Evolutionary conservation across 495 filamentous ascomycete genomes (phyloP).

Genomic region (Penicillium roqueforti): DNA sequence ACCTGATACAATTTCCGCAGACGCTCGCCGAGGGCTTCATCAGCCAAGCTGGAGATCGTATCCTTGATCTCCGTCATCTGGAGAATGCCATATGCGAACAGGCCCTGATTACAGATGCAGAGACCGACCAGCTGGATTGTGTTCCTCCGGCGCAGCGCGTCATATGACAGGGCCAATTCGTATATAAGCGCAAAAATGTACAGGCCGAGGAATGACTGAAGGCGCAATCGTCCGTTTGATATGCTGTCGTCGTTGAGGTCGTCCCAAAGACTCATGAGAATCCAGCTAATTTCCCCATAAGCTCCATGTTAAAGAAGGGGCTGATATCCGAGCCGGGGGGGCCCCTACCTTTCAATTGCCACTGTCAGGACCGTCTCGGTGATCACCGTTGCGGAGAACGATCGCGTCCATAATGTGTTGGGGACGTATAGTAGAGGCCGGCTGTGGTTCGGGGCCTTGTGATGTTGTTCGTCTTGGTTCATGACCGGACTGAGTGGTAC

Average conservation of each 20-base stretch:
- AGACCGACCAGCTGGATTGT: constrained; percentile 21
- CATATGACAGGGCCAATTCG: constrained; percentile 20
- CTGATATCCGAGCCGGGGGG: constrained; percentile 27
- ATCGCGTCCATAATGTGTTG: constrained; percentile 21
- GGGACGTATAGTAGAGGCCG: constrained; percentile 16
- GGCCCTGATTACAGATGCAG: constrained; percentile 20
- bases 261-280: constrained; percentile 18
- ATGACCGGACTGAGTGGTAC: background rate
- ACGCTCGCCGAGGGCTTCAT: background rate
- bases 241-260: constrained; percentile 10
- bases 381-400: constrained; percentile 16
- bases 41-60: constrained; percentile 7
- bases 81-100: constrained; percentile 19
- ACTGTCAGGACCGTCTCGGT: constrained; percentile 27
- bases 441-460: constrained; percentile 3
- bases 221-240: constrained; percentile 9
- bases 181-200: constrained; percentile 25
- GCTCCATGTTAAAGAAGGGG: background rate
- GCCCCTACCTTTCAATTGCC: constrained; percentile 52
- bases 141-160: constrained; percentile 22
- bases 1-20: constrained; percentile 8
- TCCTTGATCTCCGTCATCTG: constrained; percentile 20
- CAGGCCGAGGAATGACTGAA: constrained; percentile 22
- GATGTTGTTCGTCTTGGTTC: background rate
- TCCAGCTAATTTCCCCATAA: constrained; percentile 13